A percentile compares a stretch with the other conserved stretches of the same genome.
phyloP scores from a whole-genome alignment of 1,139 yeast genomes.

The Hemisphaericaspora xylanilytica region DNA sequence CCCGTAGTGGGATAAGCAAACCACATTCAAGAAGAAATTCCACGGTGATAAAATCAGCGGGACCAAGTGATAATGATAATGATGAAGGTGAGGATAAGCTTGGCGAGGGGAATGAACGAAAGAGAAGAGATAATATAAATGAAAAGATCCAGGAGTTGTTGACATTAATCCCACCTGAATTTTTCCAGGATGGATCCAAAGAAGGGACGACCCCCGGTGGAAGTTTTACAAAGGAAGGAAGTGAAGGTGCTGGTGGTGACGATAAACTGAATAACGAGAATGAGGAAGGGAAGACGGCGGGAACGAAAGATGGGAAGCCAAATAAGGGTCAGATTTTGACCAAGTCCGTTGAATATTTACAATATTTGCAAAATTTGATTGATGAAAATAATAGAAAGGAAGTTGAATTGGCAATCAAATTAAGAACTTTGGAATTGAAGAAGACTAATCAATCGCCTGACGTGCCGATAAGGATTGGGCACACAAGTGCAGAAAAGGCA shows the following conservation, averaged over 20 bases:
- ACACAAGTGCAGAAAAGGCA: constrained; percentile 77
- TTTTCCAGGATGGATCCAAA: constrained; percentile 32
- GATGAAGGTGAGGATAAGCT: constrained; percentile 32
- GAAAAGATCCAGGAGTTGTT: constrained; percentile 84
- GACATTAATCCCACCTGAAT: constrained; percentile 62
- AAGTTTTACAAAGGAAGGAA: constrained; percentile 8
- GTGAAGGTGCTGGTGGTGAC: constrained; percentile 6
- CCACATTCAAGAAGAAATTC: constrained; percentile 44
- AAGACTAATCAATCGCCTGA: constrained; percentile 19
- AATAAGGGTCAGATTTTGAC: constrained; percentile 89
- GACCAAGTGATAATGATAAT: constrained; percentile 31
- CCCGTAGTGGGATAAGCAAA: constrained; percentile 38
- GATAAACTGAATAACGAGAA: constrained; percentile 22
- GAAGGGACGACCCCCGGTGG: constrained; percentile 5
- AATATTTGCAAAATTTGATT: constrained; percentile 67
- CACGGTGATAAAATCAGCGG: constrained; percentile 27
- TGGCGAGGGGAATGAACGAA: constrained; percentile 52
- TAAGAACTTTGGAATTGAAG: constrained; percentile 53
- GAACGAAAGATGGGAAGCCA: constrained; percentile 86
- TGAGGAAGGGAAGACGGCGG: constrained; percentile 41
- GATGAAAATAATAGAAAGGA: constrained; percentile 78
- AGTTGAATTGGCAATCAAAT: constrained; percentile 64
- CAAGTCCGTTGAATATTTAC: constrained; percentile 82
- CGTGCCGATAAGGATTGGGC: constrained; percentile 46
- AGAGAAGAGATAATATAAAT: constrained; percentile 84